Evolutionary conservation across 176 grass and related monocot species (phyloP).

Genomic region (Hyparrhenia diplandra): DNA sequence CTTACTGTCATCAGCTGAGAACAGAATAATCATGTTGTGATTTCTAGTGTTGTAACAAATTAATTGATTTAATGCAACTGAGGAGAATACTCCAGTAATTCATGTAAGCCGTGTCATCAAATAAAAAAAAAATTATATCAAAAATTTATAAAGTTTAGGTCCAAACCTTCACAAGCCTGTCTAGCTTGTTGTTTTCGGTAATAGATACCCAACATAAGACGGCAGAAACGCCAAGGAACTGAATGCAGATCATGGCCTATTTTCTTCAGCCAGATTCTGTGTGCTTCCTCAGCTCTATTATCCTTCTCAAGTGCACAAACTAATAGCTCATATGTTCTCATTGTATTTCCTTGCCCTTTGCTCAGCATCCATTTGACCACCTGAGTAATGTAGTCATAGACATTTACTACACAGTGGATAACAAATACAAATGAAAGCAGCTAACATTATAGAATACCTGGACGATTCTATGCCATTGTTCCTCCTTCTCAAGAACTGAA

Average conservation of each 20-base stretch:
- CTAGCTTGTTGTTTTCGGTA: constrained; percentile 82
- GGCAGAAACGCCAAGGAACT: constrained; percentile 80
- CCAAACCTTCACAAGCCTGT: constrained; percentile 69
- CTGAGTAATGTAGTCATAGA: constrained; percentile 25
- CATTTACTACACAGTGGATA: constrained; percentile 15
- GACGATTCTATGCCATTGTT: constrained; percentile 93
- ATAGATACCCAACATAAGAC: constrained; percentile 80
- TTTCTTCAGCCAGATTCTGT: constrained; percentile 76
- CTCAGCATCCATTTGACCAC: constrained; percentile 93
- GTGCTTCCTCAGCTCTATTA: constrained; percentile 90
- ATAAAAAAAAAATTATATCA: constrained; percentile 4
- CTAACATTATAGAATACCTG: constrained; percentile 42
- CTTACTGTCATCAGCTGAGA: constrained; percentile 13
- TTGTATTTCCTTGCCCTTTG: constrained; percentile 93
- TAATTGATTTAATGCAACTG: neutral
- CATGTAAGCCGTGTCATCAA: constrained; percentile 4
- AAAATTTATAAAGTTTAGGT: constrained; percentile 5
- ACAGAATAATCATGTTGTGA: neutral
- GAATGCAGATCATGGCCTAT: constrained; percentile 66
- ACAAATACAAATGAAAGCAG: constrained; percentile 24
- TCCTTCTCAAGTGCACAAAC: constrained; percentile 86
- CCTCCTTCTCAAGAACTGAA: constrained; percentile 69
- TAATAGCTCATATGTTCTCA: constrained; percentile 77
- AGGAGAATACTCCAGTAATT: neutral
- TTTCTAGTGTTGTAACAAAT: neutral